Base-by-base conservation (phyloP, 2,329 filamentous ascomycete genomes). In the Aspergillus udagawae region DNA sequence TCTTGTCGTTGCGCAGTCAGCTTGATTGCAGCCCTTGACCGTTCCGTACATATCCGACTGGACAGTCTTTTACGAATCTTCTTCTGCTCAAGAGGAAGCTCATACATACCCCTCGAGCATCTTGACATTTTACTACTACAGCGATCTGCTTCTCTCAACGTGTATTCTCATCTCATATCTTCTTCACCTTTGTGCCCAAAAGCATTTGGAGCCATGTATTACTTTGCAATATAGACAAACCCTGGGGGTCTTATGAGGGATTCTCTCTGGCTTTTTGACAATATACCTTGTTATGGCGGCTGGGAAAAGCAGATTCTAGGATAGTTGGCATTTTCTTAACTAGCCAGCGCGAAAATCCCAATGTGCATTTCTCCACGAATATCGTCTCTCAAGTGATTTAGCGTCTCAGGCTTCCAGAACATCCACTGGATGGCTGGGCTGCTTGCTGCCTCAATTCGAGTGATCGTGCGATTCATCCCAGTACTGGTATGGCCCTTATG, bases 221-320 rank as follows among this genome's bases (percentile, higher is more conserved):
- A 65, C 61, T 55, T 63, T 52, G 20, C 50, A 58, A 57, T 57
- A 58, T 64, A 64, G 60, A 58, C 56, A 54, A 51, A 62, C 61
- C 62, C 55, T 63, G 56, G 54, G 62, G 59, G 60, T 53, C 53
- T 62, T 62, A 57, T 53, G 55, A 57, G 28, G 44, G 51, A 23
- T 59, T 49, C 55, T 58, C 21, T 55, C 56, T 59, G 28, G 38
- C 47, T 28, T 50, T 50, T 50, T 38, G 10, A 50, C 51, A 52
- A 52, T 35, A 57, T 57, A 47, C 44, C 23, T 47, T 23, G 21
- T 47, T 47, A 47, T 49, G 38, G 29, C 21, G 45, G 53, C 49
- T 47, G 23, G 44, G 44, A 47, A 47, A 47, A 47, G 20, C 4
- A n/a, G 23, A 14, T 23, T 45, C 5, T 23, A 45, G 23, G 12